A percentile compares a stretch with the other conserved stretches of the same genome.
Conservation (phyloP, 805 yeast genomes). For the Wickerhamiella azymoides region DNA sequence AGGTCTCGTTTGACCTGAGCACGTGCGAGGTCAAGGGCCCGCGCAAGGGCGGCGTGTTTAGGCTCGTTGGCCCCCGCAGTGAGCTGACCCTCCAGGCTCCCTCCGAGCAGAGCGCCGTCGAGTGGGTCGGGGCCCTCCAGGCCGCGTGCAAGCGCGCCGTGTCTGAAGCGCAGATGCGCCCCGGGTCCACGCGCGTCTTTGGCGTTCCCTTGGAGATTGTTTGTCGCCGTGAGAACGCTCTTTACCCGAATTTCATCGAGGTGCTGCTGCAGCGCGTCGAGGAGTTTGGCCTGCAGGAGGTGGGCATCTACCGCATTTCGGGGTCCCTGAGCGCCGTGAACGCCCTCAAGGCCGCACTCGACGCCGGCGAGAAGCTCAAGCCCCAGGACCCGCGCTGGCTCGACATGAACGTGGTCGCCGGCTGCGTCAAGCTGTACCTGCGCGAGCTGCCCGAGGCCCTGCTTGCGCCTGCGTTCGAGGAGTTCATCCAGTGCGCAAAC, state of each 20-base stretch:
- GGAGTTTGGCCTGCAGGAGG: constrained; percentile 74
- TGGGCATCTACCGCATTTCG: constrained; percentile 72
- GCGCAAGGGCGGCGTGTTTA: constrained; percentile 5
- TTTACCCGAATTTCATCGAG: constrained; percentile 52
- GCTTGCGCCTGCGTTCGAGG: constrained; percentile 50
- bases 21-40: constrained; percentile 25
- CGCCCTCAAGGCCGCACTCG: constrained; percentile 39
- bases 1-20: constrained; percentile 33
- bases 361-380: constrained; percentile 33
- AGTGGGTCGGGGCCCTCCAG: constrained; percentile 44
- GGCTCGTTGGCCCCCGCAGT: background rate
- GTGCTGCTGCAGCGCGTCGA: constrained; percentile 65
- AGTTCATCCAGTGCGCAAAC: constrained; percentile 30
- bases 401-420: constrained; percentile 77
- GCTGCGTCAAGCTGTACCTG: constrained; percentile 69
- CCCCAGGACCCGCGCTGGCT: constrained; percentile 46
- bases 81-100: constrained; percentile 47
- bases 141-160: constrained; percentile 7
- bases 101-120: constrained; percentile 46
- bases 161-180: constrained; percentile 8
- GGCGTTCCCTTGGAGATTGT: constrained; percentile 74
- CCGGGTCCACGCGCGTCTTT: constrained; percentile 41
- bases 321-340: constrained; percentile 49
- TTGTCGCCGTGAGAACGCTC: constrained; percentile 53
- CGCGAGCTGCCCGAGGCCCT: constrained; percentile 81